Evolutionary conservation across 2,329 filamentous ascomycete genomes (phyloP).

Genomic region (Zymoseptoria crescenta): DNA sequence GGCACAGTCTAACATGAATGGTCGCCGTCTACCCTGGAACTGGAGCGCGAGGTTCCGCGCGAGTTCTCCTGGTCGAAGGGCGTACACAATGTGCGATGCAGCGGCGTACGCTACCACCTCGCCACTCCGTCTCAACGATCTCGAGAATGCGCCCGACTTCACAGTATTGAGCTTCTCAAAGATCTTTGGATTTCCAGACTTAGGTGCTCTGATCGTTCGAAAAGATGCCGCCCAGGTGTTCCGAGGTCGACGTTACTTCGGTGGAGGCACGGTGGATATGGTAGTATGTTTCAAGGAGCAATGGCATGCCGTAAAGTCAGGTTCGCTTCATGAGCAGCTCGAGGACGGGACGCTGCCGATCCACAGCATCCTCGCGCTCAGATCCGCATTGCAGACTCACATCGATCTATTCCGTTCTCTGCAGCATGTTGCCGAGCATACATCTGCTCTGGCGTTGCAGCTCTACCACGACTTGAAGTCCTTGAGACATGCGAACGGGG

Average conservation of each 20-base stretch:
- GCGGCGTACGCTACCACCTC: conserved; percentile 74
- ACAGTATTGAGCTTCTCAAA: conserved; percentile 87
- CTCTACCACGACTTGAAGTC: conserved; percentile 52
- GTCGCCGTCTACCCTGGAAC: conserved; percentile 60
- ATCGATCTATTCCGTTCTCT: conserved; percentile 60
- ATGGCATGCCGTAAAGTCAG: conserved; percentile 73
- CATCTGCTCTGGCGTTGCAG: conserved; percentile 53
- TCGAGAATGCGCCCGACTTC: conserved; percentile 66
- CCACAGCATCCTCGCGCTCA: conserved; percentile 79
- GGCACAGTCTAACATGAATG: conserved; percentile 90
- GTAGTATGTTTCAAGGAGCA: conserved; percentile 63
- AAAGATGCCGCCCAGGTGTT: conserved; percentile 59
- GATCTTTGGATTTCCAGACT: conserved; percentile 92
- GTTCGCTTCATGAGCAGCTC: conserved; percentile 66
- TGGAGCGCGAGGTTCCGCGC: conserved; percentile 44
- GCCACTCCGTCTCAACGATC: conserved; percentile 60
- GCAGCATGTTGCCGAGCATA: conserved; percentile 61
- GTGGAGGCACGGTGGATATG: conserved; percentile 89
- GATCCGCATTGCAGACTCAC: conserved; percentile 65
- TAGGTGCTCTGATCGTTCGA: conserved; percentile 76
- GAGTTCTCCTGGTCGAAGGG: conserved; percentile 6
- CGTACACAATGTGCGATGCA: conserved; percentile 72
- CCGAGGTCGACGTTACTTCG: conserved; percentile 69
- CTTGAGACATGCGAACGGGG: conserved; percentile 63
- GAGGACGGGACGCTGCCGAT: conserved; percentile 90